Base-by-base conservation (phyloP, 2,329 filamentous ascomycete species). In the Tolypocladium tundrense region DNA sequence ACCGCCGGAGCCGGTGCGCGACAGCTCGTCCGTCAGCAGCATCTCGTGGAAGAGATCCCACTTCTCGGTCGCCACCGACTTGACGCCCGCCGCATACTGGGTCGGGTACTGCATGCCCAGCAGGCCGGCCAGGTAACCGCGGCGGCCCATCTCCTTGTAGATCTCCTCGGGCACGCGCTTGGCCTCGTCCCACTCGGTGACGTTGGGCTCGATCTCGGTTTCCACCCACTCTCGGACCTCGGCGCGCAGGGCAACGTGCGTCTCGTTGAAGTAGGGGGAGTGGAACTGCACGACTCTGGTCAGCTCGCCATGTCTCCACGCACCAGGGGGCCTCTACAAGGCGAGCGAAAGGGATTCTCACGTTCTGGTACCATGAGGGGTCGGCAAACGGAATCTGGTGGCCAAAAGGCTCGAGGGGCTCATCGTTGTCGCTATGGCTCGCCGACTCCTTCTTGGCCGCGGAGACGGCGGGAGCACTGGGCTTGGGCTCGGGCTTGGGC, bases 41-140 rank as follows among this genome's bases (percentile, higher is more conserved):
- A 97, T 83, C 81, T 99, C 94, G 76, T 99, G 94, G 86, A 97
- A 99, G 51, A 96, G 84, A 77, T 99, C 94, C 93, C 93, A 99
- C 72, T 94, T 87, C 76, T 97, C 91, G 0, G 89, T 79, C 0
- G 88, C 74, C 14, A 99, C 94, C 54, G 85, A 88, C 75, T 88
- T 84, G 66, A 97, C 83, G 7, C 80, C 77, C 69, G 87, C 83
- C 27, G 85, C 86, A 69, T 93, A 87, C 65, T 96, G 77, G 60
- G 80, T 83, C 16, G 90, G 91, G 76, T 90, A 97, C 69, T 88
- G 80, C 61, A 90, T 82, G 63, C 93, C 94, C 62, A 99, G 79
- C 59, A 97, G 80, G 65, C 94, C 94, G n/a, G 91, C 88, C 21
- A 99, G 83, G 71, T 97, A 99, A 45, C 94, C 94, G 52, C 90